Base-by-base conservation (phyloP, 306 rosid genomes). In the Prunus mongolica region DNA sequence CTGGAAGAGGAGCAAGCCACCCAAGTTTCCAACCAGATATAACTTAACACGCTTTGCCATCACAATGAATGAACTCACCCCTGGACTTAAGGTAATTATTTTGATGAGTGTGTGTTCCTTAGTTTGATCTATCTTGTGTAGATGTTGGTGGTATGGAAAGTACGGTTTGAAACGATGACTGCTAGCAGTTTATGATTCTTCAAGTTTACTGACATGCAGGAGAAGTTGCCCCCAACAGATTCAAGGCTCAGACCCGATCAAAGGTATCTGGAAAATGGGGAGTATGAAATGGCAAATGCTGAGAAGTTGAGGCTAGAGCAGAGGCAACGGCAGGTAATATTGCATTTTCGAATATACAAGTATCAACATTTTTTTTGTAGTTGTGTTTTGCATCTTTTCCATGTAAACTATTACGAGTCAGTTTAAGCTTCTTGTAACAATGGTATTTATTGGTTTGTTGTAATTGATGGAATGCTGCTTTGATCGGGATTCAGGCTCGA, bases 161-260 rank as follows among this genome's bases (percentile, higher is more conserved):
- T 11, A 61, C 49, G 62, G 69, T 11, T 47, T 61, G 69, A 73
- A 60, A 45, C 15, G 3, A 18, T 25, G 45, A 6, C 34, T 61
- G 49, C 38, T 49, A 34, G 64, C 52, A 34, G 77, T 45, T 54
- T 24, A 20, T 46, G 71, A 76, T 9, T 65, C 9, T 16, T 55
- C 6, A 49, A 24, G 22, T 56, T 38, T 52, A 74, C 18, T 57
- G 12, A 47, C 81, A 28, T 66, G 76, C 84, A 96, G 99, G 96
- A 89, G 75, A 93, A 83, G 79, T 87, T 96, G 83, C 99, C 99
- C n/a, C 99, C 99, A 19, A 96, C 99, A 71, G 99, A 96, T 87
- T 96, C 99, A 77, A 96, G 99, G 87, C 82, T 96, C 47, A 91
- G 99, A 80, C 99, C 99, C 20, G 99, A 96, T 85, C 99, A 96